phyloP scores from a whole-genome alignment of 495 filamentous ascomycete species.

The Copromyces sp. region DNA sequence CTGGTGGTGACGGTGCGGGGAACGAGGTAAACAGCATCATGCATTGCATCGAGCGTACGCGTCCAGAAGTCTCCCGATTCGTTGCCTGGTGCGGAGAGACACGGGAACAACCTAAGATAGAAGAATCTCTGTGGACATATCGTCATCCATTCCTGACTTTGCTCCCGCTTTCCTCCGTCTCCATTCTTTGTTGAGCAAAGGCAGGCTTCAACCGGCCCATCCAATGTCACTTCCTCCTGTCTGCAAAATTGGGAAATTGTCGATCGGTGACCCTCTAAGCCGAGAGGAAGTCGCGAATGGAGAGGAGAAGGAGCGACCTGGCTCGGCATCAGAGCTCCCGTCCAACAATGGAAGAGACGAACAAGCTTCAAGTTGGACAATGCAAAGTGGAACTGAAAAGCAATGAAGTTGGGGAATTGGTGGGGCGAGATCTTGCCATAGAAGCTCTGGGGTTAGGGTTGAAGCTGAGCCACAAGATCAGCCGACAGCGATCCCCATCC shows the following conservation, averaged over 20 bases:
- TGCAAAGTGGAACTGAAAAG: no score
- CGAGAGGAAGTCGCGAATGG: not conserved
- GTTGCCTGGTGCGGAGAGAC: not conserved
- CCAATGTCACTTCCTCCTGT: not conserved
- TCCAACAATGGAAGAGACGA: not conserved
- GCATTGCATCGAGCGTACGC: slow-evolving; percentile 1
- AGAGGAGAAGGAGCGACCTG: not conserved
- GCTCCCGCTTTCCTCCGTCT: not conserved
- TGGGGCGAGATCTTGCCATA: not conserved
- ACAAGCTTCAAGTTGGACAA: not conserved
- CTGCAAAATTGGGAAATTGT: not conserved
- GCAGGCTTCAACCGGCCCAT: not conserved
- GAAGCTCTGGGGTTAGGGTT: not conserved
- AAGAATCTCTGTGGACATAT: not conserved
- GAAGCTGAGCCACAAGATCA: not conserved
- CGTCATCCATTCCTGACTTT: not conserved
- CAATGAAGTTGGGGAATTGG: not conserved
- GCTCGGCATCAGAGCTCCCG: not conserved
- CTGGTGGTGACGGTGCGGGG: slow-evolving; percentile 2
- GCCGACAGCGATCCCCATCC: not conserved
- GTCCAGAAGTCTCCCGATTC: not conserved
- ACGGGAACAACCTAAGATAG: not conserved
- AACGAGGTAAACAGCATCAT: slow-evolving; percentile 4
- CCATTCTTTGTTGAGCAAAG: not conserved
- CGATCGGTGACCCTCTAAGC: not conserved